Evolutionary conservation across 192 early-diverging fungal genomes (phyloP).

Genomic region (Oehlia diaphana): DNA sequence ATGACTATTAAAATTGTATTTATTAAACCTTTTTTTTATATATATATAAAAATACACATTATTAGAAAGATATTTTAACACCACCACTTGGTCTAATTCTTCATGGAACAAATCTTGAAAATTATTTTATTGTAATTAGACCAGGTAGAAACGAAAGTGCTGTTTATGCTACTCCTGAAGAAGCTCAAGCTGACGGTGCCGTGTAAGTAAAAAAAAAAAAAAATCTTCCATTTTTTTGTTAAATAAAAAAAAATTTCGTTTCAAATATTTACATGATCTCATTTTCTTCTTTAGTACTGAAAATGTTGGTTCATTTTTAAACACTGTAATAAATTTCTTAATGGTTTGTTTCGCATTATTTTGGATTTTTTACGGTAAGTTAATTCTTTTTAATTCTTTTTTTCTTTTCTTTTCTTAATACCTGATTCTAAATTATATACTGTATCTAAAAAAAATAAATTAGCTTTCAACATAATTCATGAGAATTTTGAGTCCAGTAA

Average conservation of each 20-base stretch:
- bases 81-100: slow-evolving; percentile 46
- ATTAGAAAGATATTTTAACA: slow-evolving; percentile 38
- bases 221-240: no score
- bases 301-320: slow-evolving; percentile 46
- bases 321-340: slow-evolving; percentile 36
- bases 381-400: not conserved
- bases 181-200: slow-evolving; percentile 42
- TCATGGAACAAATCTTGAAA: slow-evolving; percentile 44
- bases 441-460: not conserved
- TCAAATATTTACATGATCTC: no score
- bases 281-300: slow-evolving; percentile 25
- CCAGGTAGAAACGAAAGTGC: not conserved
- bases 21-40: not conserved
- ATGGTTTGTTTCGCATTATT: slow-evolving; percentile 38
- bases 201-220: slow-evolving; percentile 26
- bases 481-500: not conserved
- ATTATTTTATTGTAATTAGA: slow-evolving; percentile 45
- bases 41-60: not conserved
- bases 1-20: not conserved
- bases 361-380: slow-evolving; percentile 32
- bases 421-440: not conserved
- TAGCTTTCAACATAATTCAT: slow-evolving; percentile 4
- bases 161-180: slow-evolving; percentile 31
- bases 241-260: no score
- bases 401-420: not conserved